Evolutionary conservation across 257 asterid genomes (phyloP), one percentile per base, ranked within the genome.

Genomic region (Solanum stenotomum): DNA sequence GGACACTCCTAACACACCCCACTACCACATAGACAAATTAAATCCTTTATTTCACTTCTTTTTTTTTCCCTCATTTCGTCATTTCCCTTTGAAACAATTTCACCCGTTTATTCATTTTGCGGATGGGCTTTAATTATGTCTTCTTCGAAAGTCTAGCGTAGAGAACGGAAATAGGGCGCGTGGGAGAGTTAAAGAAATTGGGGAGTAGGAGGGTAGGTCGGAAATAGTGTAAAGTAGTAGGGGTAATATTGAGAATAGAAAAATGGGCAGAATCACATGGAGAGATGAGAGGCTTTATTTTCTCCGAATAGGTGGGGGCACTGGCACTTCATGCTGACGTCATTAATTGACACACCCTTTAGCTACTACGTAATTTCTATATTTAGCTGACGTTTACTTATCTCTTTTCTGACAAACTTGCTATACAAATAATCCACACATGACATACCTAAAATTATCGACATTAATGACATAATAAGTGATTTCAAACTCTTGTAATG

Each of bases 271-370:
- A 44, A 44, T 44, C 52, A 44, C 52, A 4, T 44, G 52, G 52
- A 44, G 16, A 44, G 16, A 42, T 42, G 16, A 12, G 88, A 78
- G 38, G 52, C 52, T 13, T 52, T 35, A 14, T 4, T 40, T 70
- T 18, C 76, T 15, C 67, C 13, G 10, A 33, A 27, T 81, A 52
- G 63, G 83, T 49, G 75, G 63, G 63, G 63, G 63, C 63, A 16
- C 63, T 44, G 89, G 85, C 40, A 22, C 16, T 22, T 9, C 20
- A 5, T 29, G 86, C 87, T 90, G 87, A 92, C 92, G 93, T 84
- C 79, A 88, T 14, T 14, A 59, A 31, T 40, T 8, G 40, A 25
- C 15, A 34, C 27, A n/a, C 49, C 23, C 40, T 46, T 81, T 81
- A 44, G 29, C 68, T 46, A 56, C n/a, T 18, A 29, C 85, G 85